Conservation (phyloP, 108 stramenopile species). For the Cyclotella sp. region DNA sequence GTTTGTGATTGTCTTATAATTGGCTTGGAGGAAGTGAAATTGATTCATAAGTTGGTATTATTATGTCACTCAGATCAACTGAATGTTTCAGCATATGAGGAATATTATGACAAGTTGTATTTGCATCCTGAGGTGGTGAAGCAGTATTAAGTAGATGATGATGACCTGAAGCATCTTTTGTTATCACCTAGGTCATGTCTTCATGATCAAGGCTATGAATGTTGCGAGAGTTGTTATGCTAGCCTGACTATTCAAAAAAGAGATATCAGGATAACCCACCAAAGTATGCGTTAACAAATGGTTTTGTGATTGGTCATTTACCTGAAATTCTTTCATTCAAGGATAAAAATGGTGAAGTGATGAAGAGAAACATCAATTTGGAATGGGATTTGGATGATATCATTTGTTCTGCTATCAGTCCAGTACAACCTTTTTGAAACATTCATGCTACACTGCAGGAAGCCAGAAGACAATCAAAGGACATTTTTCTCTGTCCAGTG, state of each 20-base stretch:
- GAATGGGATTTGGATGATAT: no score
- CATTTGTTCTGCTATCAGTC: no score
- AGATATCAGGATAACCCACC: background rate
- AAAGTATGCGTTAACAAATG: slow-evolving; percentile 25
- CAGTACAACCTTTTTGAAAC: slow-evolving; percentile 18
- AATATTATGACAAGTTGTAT: slow-evolving; percentile 7
- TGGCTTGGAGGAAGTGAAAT: no score
- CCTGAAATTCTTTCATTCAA: background rate
- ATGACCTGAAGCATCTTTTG: slow-evolving; percentile 20
- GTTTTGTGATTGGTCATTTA: slow-evolving; percentile 13
- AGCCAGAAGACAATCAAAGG: slow-evolving; percentile 17
- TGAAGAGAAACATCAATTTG: background rate
- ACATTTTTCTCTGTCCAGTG: no score
- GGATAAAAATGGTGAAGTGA: slow-evolving; percentile 1
- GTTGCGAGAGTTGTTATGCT: slow-evolving; percentile 14
- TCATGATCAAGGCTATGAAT: background rate
- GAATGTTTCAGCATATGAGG: slow-evolving; percentile 4
- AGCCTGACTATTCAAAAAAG: background rate
- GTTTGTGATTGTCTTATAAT: slow-evolving; percentile 32
- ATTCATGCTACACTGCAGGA: slow-evolving; percentile 15
- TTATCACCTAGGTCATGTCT: slow-evolving; percentile 20
- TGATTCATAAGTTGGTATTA: no score
- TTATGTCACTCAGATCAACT: no score
- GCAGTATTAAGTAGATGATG: slow-evolving; percentile 26
- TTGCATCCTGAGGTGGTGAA: slow-evolving; percentile 5